A percentile compares a stretch with the other conserved stretches of the same genome.
Evolutionary conservation across 441 rosid genomes (phyloP).

Genomic region (Gossypium aridum): DNA sequence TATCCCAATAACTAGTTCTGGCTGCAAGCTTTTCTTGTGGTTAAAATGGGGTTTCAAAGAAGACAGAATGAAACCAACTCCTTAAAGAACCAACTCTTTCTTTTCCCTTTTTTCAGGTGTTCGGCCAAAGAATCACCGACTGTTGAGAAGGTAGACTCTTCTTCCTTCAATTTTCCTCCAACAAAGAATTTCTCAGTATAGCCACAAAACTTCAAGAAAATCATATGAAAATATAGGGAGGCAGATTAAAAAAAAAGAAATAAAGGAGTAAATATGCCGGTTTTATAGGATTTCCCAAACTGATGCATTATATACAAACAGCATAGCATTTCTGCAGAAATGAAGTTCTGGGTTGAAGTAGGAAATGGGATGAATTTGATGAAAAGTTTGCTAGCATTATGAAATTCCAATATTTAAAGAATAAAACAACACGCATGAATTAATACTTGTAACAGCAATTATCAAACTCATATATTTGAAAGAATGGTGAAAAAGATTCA

Average conservation of each 20-base stretch:
- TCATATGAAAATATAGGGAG: background rate
- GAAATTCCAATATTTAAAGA: background rate
- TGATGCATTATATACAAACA: background rate
- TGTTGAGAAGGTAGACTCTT: background rate
- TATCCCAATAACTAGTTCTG: background rate
- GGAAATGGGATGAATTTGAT: background rate
- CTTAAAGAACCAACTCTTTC: background rate
- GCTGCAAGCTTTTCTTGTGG: background rate
- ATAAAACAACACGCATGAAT: background rate
- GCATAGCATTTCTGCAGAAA: background rate
- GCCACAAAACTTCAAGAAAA: background rate
- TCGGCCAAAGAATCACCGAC: background rate
- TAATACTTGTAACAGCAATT: background rate
- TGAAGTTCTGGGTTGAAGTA: background rate
- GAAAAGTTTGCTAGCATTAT: background rate
- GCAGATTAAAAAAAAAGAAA: background rate
- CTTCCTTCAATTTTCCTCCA: background rate
- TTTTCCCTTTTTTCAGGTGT: background rate
- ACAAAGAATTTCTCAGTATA: background rate
- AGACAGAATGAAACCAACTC: background rate
- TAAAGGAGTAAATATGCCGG: background rate
- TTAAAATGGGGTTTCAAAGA: background rate
- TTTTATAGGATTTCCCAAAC: background rate
- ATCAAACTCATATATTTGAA: background rate
- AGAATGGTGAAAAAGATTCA: background rate